Evolutionary conservation across 306 rosid species (phyloP), one percentile per base, ranked within the genome.

Genomic region (Mimosa pudica): DNA sequence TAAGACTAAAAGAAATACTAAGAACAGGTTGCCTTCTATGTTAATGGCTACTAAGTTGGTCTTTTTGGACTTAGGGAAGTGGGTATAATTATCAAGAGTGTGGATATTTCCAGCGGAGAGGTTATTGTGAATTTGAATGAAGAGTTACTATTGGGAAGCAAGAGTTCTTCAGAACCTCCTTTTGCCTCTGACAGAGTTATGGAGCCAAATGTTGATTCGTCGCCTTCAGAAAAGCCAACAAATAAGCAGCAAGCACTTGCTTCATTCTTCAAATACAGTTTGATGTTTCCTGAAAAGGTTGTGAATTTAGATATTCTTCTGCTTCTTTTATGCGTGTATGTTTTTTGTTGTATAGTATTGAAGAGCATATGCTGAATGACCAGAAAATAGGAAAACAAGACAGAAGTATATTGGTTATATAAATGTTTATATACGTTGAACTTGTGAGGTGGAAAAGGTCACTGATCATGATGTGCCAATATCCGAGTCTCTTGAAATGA

Each of bases 201-300:
- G 58, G 87, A 79, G 79, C 79, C 85, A 12, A 80, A 82, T 76
- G 87, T 75, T 71, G 94, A 87, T 82, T 83, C 90, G 72, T 64
- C 66, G 74, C 82, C 79, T 73, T 13, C 90, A 69, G 82, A 81
- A 78, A 85, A 81, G 68, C 77, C 83, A 75, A 84, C 85, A 66
- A 84, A 91, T 82, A 82, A 91, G 84, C 90, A 84, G 79, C 88
- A 85, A 84, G 78, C 80, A 61, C 86, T 82, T 84, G 85, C 73
- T 72, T 77, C 91, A 11, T 80, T 93, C 86, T 88, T 97, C 74
- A 96, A 91, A 85, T 90, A 90, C 83, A 79, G 90, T 69, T 74
- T 94, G 41, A 75, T 90, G 82, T 89, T 93, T 89, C 99, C 99
- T 14, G 99, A 96, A 84, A 96, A 96, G 99, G 99, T 95, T 85